Evolutionary conservation across 352 stramenopile genomes (phyloP).

Genomic region (Globisporangium rhizosaccharum): DNA sequence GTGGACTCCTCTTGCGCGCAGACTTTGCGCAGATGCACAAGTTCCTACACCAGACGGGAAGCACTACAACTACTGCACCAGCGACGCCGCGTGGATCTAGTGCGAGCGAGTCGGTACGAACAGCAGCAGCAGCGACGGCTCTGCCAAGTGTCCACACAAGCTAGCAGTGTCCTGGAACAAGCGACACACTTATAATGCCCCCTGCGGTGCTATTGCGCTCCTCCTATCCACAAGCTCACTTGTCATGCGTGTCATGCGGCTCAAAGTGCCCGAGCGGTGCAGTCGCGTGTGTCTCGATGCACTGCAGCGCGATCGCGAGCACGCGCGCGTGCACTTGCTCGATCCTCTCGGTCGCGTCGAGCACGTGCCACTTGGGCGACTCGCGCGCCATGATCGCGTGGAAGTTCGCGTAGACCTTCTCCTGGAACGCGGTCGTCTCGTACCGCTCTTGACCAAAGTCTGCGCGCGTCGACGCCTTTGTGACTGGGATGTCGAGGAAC

Average conservation of each 20-base stretch:
- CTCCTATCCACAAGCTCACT: too few relatives aligned
- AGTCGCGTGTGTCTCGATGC: conserved; percentile 27
- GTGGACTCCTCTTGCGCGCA: conserved; percentile 10
- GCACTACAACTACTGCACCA: neutral
- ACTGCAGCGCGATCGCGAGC: conserved; percentile 41
- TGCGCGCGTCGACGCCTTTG: conserved; percentile 84
- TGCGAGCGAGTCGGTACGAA: conserved; percentile 2
- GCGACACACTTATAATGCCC: neutral
- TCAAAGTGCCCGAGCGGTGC: conserved; percentile 39
- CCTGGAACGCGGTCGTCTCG: conserved; percentile 87
- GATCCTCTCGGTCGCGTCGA: conserved; percentile 76
- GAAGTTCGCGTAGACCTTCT: conserved; percentile 82
- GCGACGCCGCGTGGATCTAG: neutral
- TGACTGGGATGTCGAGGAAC: conserved; percentile 95
- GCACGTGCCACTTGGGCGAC: conserved; percentile 58
- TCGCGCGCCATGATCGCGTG: conserved; percentile 43
- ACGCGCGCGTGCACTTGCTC: conserved; percentile 67
- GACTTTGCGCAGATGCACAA: conserved; percentile 69
- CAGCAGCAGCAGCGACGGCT: neutral
- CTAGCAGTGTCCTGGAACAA: neutral
- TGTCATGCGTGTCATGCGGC: neutral
- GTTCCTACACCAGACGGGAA: conserved; percentile 52
- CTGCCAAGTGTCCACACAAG: too few relatives aligned
- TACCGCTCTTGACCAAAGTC: conserved; percentile 93
- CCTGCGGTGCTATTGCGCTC: neutral